phyloP scores from a whole-genome alignment of 139 green algal genomes.

The Pleodorina starrii region DNA sequence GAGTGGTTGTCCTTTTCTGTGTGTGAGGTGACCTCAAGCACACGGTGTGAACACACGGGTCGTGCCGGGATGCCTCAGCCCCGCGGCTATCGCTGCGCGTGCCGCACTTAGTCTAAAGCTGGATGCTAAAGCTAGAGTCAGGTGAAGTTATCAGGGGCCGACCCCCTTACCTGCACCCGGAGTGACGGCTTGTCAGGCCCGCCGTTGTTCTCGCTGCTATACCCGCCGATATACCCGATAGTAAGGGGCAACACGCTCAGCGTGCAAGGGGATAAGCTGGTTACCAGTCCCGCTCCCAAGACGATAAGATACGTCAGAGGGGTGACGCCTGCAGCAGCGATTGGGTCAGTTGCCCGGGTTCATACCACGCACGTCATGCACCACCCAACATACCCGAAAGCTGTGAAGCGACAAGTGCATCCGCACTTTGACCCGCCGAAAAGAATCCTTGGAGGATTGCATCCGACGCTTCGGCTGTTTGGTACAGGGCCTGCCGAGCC shows the following conservation, averaged over 20 bases:
- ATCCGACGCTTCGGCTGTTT: not conserved
- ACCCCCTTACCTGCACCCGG: conserved; percentile 26
- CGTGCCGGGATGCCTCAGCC: too few relatives aligned
- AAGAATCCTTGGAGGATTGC: conserved; percentile 49
- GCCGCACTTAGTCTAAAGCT: too few relatives aligned
- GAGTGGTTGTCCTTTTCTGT: too few relatives aligned
- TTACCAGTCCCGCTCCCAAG: conserved; percentile 89
- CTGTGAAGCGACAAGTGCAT: conserved; percentile 64
- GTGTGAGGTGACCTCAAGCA: too few relatives aligned
- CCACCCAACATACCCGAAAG: conserved; percentile 56
- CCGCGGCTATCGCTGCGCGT: too few relatives aligned
- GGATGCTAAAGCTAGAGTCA: too few relatives aligned
- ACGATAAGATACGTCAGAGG: conserved; percentile 81
- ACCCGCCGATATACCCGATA: conserved; percentile 94
- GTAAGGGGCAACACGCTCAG: conserved; percentile 91
- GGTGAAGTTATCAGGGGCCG: too few relatives aligned
- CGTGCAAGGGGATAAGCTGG: conserved; percentile 95
- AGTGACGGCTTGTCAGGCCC: not conserved
- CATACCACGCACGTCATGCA: not conserved
- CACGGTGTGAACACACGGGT: too few relatives aligned
- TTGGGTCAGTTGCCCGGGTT: not conserved
- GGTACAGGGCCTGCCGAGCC: not conserved
- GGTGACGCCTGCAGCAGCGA: conserved; percentile 64
- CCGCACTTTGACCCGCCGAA: conserved; percentile 52
- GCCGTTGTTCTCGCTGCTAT: conserved; percentile 48